Evolutionary conservation across 257 asterid species (phyloP), one percentile per base, ranked within the genome.

Genomic region (Ophiorrhiza pumila): DNA sequence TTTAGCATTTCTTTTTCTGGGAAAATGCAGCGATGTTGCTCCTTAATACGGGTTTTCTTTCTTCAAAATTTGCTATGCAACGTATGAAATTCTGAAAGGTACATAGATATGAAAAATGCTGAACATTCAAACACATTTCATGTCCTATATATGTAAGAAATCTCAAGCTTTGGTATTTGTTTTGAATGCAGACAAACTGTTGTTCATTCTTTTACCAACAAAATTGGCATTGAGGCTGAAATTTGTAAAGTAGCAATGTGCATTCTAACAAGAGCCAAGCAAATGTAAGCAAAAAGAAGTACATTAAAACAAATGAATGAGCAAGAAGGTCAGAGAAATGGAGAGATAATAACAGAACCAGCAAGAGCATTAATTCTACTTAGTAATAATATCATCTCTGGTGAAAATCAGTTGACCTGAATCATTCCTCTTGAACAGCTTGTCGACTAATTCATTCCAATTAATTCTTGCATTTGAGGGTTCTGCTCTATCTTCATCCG

Each of bases 391-490:
- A 12, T 27, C 46, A 61, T 61, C 47, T 61, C 46, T 35, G 46
- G 12, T 34, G 27, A 61, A 22, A 5, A 61, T 61, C 25, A 34
- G 43, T 18, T 35, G 0, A 23, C 65, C 65, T 59, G 65, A 59
- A 7, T 59, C 41, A 59, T 4, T 29, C 46, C 71, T 87, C 73
- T 73, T 67, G 82, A 85, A 86, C 42, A 93, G 91, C 84, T 77
- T 89, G 81, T 80, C 82, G 14, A 83, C 88, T 43, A 88, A 76
- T 25, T 87, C 88, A 9, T 89, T 78, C 98, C 98, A 93, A 75
- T 88, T 91, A 67, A 96, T 81, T 76, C 74, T 80, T 50, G 89
- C 78, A 75, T 79, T 77, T 20, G 81, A 76, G 37, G 82, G 17
- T 31, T 25, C 31, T 0, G 80, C 3, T 75, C 80, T 60, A 76